These are phyloP conservation scores for Parachaetomium inaequale DNA, from an alignment of 495 filamentous ascomycete species.

Conservation along the genomic window DNA sequence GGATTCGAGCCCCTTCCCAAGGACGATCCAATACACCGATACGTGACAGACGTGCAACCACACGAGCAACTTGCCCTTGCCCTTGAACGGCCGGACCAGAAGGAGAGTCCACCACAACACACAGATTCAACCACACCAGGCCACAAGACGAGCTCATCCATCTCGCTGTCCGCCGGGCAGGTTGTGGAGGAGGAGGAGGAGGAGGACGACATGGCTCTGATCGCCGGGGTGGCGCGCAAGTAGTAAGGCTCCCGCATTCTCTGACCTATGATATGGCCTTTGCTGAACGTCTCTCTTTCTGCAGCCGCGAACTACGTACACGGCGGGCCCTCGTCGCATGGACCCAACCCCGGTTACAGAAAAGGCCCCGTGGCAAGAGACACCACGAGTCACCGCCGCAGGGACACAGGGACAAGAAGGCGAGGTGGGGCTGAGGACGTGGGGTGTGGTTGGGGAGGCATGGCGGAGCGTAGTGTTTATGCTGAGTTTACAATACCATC, in stretches of 20 bases:
- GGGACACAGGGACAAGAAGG: slow-evolving; percentile 1
- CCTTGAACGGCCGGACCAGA: not conserved
- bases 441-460: not conserved
- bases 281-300: not conserved
- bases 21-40: not conserved
- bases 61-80: slow-evolving; percentile 8
- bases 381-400: not conserved
- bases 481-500: too few species aligned
- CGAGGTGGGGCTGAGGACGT: not conserved
- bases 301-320: not conserved
- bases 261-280: not conserved
- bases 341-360: not conserved
- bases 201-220: not conserved
- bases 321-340: not conserved
- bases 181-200: not conserved
- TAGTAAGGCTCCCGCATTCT: not conserved
- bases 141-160: not conserved
- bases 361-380: not conserved
- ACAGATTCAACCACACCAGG: too few species aligned
- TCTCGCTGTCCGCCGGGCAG: not conserved
- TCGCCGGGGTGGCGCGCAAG: not conserved
- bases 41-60: not conserved
- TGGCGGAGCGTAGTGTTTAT: not conserved
- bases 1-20: not conserved
- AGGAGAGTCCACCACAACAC: too few species aligned